Conservation (phyloP, 1,284 basidiomycete genomes). For the Ceratobasidium papillatum region DNA sequence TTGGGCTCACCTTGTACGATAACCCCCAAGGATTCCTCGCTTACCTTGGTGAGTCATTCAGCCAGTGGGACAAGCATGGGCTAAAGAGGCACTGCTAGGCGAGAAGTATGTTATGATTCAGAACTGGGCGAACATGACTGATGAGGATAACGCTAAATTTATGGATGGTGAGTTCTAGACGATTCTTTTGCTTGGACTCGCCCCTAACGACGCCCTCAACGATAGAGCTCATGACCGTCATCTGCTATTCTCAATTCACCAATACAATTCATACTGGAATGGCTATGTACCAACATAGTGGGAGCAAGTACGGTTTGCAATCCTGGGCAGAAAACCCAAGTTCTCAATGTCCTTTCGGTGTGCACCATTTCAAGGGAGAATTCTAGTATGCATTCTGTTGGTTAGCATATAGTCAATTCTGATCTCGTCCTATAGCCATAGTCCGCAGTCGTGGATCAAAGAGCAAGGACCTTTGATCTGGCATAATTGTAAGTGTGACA, state of each 20-base stretch:
- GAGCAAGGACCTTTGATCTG: conserved; percentile 29
- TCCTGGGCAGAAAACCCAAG: conserved; percentile 28
- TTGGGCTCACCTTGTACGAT: conserved; percentile 27
- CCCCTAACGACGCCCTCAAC: not conserved
- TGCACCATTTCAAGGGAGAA: conserved; percentile 36
- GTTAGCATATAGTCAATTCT: not conserved
- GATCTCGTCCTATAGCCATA: conserved; percentile 1
- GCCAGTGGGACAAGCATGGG: not conserved
- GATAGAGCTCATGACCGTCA: conserved; percentile 16
- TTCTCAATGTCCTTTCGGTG: conserved; percentile 26
- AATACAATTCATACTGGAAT: conserved; percentile 38
- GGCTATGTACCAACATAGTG: conserved; percentile 36
- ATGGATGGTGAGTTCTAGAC: conserved; percentile 19
- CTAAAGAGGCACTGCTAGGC: not conserved
- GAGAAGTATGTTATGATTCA: conserved; percentile 41
- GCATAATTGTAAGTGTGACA: conserved; percentile 25
- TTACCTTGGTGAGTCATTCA: conserved; percentile 23
- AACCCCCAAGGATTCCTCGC: conserved; percentile 37
- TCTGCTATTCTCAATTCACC: conserved; percentile 32
- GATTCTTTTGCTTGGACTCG: not conserved
- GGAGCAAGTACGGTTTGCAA: conserved; percentile 16
- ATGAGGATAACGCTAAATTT: conserved; percentile 9
- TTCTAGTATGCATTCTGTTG: conserved; percentile 8
- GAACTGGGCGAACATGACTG: conserved; percentile 34
- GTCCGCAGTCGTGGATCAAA: conserved; percentile 34